A percentile compares a stretch with the other conserved stretches of the same genome.
Evolutionary conservation across 331 rosid species (phyloP).

Genomic region (Quercus phellos): DNA sequence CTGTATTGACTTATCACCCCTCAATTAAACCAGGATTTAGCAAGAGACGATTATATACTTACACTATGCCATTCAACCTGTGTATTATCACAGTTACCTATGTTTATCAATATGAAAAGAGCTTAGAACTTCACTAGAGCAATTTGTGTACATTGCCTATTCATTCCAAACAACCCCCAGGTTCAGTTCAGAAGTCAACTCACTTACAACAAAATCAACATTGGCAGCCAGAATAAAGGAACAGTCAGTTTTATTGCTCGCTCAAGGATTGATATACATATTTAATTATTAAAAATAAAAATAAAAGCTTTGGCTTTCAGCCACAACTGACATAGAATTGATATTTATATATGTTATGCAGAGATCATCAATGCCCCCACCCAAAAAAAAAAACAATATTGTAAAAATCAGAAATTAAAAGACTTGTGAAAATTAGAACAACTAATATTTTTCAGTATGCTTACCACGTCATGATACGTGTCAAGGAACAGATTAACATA

Average conservation of each 20-base stretch:
- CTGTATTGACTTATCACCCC: not conserved
- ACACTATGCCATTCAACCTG: not conserved
- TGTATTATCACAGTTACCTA: not conserved
- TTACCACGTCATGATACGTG: conserved; percentile 29
- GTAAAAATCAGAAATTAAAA: not conserved
- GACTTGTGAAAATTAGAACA: not conserved
- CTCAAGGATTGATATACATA: not conserved
- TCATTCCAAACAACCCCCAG: not conserved
- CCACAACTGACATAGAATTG: not conserved
- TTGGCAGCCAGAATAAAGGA: not conserved
- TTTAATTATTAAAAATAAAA: too few relatives aligned
- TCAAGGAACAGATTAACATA: conserved; percentile 21
- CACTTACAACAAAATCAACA: not conserved
- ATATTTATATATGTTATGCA: conserved; percentile 1
- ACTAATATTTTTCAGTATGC: conserved; percentile 11
- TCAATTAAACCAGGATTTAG: not conserved
- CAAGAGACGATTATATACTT: not conserved
- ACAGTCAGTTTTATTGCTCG: not conserved
- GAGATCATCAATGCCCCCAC: conserved; percentile 9
- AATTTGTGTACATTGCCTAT: not conserved
- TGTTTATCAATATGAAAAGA: not conserved
- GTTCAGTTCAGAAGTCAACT: not conserved
- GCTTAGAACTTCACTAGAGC: not conserved
- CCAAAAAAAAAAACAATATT: not conserved
- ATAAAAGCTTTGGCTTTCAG: not conserved